Conservation (phyloP, 495 filamentous ascomycete species). For the Daldinia decipiens region DNA sequence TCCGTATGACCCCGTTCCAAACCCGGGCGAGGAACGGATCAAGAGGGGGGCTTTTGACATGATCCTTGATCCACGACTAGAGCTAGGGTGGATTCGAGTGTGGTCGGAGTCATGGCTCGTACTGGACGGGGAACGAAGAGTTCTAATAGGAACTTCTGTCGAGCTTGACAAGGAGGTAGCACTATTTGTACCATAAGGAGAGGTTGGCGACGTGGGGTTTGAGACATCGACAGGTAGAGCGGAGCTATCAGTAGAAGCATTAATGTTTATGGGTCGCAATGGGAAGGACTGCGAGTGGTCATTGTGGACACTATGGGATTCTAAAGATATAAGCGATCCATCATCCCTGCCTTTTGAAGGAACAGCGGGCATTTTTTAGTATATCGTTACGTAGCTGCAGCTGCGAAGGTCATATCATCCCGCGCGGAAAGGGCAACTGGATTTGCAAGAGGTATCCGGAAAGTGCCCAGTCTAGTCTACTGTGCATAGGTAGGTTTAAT, state of each 20-base stretch:
- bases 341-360: conserved; percentile 37
- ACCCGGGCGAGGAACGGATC: conserved; percentile 68
- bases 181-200: conserved; percentile 37
- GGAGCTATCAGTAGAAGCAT: conserved; percentile 27
- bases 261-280: conserved; percentile 39
- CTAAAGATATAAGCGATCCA: conserved; percentile 33
- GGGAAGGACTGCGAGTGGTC: conserved; percentile 36
- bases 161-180: conserved; percentile 22
- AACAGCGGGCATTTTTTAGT: conserved; percentile 30
- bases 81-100: conserved; percentile 32
- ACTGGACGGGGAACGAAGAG: conserved; percentile 33
- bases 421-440: conserved; percentile 31
- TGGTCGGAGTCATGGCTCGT: conserved; percentile 43
- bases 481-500: conserved; percentile 6
- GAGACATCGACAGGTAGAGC: conserved; percentile 29
- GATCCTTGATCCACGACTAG: conserved; percentile 35
- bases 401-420: conserved; percentile 28
- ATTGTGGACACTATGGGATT: conserved; percentile 34
- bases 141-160: conserved; percentile 17
- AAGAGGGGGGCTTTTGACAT: conserved; percentile 68
- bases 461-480: neutral
- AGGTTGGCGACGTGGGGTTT: conserved; percentile 38
- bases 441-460: conserved; percentile 12
- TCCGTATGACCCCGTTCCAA: conserved; percentile 48
- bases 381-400: conserved; percentile 35